phyloP scores from a whole-genome alignment of 352 stramenopile genomes.

The Phytophthora ramorum region DNA sequence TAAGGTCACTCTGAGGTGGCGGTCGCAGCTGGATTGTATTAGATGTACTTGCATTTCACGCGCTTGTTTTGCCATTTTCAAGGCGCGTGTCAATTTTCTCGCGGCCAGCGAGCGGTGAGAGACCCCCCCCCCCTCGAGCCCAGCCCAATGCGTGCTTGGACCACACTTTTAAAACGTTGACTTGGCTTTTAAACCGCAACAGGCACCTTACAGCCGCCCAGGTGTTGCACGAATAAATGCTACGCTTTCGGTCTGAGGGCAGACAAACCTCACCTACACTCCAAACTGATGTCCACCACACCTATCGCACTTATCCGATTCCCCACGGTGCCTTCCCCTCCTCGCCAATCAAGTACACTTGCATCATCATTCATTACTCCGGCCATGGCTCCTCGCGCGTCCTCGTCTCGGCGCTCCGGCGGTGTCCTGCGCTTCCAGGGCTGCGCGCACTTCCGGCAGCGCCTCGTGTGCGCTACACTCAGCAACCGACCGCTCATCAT shows the following conservation, averaged over 20 bases:
- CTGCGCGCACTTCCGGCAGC: slow-evolving; percentile 94
- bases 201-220: too few relatives aligned
- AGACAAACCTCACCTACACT: too few relatives aligned
- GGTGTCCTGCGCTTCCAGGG: slow-evolving; percentile 70
- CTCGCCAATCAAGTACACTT: slow-evolving; percentile 7
- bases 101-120: too few relatives aligned
- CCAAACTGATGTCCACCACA: neutral
- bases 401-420: slow-evolving; percentile 25
- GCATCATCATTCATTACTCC: neutral
- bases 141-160: too few relatives aligned
- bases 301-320: neutral
- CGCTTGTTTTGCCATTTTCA: slow-evolving; percentile 3
- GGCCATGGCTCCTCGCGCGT: slow-evolving; percentile 20
- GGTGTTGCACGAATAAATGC: too few relatives aligned
- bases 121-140: too few relatives aligned
- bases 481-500: slow-evolving; percentile 94
- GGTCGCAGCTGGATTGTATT: neutral
- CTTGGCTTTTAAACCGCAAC: too few relatives aligned
- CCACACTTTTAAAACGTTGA: too few relatives aligned
- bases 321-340: neutral
- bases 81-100: neutral
- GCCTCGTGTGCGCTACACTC: slow-evolving; percentile 93
- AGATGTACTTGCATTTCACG: slow-evolving; percentile 16
- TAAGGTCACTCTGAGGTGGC: neutral
- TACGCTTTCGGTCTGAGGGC: too few relatives aligned